Evolutionary conservation across 495 filamentous ascomycete species (phyloP).

Genomic region (Platismatia glauca): DNA sequence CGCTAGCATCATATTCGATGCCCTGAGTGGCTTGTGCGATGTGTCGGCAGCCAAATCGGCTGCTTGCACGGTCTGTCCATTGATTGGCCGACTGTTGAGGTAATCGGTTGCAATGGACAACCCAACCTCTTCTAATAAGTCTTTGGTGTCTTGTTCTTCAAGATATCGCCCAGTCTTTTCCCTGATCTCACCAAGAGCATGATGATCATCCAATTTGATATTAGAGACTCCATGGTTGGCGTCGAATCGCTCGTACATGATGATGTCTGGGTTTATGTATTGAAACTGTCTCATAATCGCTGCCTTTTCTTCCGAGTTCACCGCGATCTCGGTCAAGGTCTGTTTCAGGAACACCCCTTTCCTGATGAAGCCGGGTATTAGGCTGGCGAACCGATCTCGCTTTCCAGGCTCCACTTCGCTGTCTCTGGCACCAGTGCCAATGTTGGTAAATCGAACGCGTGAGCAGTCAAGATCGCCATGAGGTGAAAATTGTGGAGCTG

Average conservation of each 20-base stretch:
- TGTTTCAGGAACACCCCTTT: constrained; percentile 1
- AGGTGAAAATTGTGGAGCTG: background rate
- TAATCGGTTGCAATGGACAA: background rate
- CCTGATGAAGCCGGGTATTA: background rate
- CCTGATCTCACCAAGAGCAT: constrained; percentile 14
- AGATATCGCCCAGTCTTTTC: background rate
- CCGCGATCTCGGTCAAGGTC: background rate
- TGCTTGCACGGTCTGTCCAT: background rate
- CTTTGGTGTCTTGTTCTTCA: constrained; percentile 6
- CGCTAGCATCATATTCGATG: background rate
- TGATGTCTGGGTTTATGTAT: background rate
- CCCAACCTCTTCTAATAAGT: background rate
- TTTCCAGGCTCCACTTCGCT: constrained; percentile 7
- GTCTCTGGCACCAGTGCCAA: constrained; percentile 16
- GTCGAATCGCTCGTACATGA: constrained; percentile 19
- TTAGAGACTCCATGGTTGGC: constrained; percentile 19
- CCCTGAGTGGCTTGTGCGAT: background rate
- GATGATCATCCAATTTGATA: constrained; percentile 21
- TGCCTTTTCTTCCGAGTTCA: background rate
- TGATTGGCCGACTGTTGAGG: too few relatives aligned
- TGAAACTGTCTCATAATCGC: background rate
- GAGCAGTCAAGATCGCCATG: constrained; percentile 21
- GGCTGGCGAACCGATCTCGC: background rate
- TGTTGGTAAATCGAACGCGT: constrained; percentile 17
- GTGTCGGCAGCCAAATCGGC: background rate